Conservation (phyloP, 352 stramenopile genomes). For the Globisporangium middletonii region DNA sequence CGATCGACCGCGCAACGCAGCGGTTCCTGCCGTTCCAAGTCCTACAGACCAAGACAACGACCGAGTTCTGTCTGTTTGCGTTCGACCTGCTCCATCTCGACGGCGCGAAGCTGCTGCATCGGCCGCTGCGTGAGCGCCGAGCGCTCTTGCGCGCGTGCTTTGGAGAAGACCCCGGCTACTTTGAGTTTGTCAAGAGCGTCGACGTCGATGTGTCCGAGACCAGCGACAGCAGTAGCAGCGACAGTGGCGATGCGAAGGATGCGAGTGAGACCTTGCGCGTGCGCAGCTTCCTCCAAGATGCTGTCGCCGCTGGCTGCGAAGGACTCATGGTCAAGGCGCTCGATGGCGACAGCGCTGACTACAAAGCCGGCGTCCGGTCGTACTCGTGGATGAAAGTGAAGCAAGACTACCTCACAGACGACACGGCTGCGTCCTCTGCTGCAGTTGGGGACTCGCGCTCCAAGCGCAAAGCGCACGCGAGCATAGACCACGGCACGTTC, state of each 20-base stretch:
- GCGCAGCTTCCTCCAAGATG: slow-evolving; percentile 32
- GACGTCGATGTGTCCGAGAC: slow-evolving; percentile 29
- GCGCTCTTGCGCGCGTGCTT: slow-evolving; percentile 28
- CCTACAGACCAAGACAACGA: slow-evolving; percentile 67
- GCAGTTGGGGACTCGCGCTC: too few relatives aligned
- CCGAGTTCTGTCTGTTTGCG: slow-evolving; percentile 69
- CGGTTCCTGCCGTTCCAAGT: slow-evolving; percentile 71
- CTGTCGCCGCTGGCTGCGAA: slow-evolving; percentile 63
- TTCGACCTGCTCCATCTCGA: slow-evolving; percentile 70
- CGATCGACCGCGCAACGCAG: slow-evolving; percentile 40
- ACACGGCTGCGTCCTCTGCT: not conserved
- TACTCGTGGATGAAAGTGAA: slow-evolving; percentile 87
- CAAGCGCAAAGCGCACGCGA: not conserved
- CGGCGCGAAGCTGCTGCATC: slow-evolving; percentile 34
- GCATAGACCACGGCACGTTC: slow-evolving; percentile 39
- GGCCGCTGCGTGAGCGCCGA: slow-evolving; percentile 39
- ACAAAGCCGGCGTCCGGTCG: slow-evolving; percentile 61
- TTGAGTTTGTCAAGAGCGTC: slow-evolving; percentile 60
- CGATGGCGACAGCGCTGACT: slow-evolving; percentile 37
- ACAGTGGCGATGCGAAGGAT: not conserved
- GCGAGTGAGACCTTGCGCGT: slow-evolving; percentile 11
- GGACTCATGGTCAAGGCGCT: slow-evolving; percentile 77
- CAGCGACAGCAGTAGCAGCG: slow-evolving; percentile 2
- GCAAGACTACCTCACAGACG: slow-evolving; percentile 57
- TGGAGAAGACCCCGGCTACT: slow-evolving; percentile 24